Percentiles rank a stretch among this genome's conserved stretches.
Evolutionary conservation across 2,329 filamentous ascomycete genomes (phyloP).

Genomic region (Zymoseptoria crescenta): DNA sequence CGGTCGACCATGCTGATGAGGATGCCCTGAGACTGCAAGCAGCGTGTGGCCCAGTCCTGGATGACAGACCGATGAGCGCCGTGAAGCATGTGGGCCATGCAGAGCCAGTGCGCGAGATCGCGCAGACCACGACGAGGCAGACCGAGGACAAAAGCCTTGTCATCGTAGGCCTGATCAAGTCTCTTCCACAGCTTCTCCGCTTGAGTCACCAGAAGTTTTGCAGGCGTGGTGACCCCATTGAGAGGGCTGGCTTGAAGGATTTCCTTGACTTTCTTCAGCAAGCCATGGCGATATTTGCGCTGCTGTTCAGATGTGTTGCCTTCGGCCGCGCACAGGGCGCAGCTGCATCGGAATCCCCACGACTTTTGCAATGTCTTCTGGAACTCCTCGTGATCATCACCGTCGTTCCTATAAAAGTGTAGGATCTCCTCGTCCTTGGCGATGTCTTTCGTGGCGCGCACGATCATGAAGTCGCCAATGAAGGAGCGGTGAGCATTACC

Average conservation of each 20-base stretch:
- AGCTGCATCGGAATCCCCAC: conserved; percentile 41
- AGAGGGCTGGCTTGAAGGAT: background rate
- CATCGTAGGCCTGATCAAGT: conserved; percentile 8
- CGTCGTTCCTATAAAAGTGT: conserved; percentile 11
- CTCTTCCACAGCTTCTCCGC: conserved; percentile 7
- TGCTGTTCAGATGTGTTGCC: background rate
- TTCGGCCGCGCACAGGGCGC: conserved; percentile 31
- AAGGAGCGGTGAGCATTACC: conserved; percentile 42
- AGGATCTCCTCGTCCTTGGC: conserved; percentile 40
- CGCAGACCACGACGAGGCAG: conserved; percentile 10
- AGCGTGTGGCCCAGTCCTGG: background rate
- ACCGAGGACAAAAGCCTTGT: conserved; percentile 2
- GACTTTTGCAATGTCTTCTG: conserved; percentile 24
- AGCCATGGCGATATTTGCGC: conserved; percentile 1
- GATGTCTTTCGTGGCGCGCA: conserved; percentile 42
- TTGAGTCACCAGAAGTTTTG: background rate
- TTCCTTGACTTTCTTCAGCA: background rate
- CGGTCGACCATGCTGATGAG: background rate
- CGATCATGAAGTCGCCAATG: conserved; percentile 48
- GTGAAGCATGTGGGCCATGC: conserved; percentile 6
- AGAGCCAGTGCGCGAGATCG: conserved; percentile 13
- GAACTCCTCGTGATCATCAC: conserved; percentile 21
- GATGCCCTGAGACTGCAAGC: background rate
- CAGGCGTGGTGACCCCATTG: background rate
- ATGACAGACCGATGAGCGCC: background rate